phyloP scores from a whole-genome alignment of 176 grass and related monocot genomes.

The Carex littledalei region DNA sequence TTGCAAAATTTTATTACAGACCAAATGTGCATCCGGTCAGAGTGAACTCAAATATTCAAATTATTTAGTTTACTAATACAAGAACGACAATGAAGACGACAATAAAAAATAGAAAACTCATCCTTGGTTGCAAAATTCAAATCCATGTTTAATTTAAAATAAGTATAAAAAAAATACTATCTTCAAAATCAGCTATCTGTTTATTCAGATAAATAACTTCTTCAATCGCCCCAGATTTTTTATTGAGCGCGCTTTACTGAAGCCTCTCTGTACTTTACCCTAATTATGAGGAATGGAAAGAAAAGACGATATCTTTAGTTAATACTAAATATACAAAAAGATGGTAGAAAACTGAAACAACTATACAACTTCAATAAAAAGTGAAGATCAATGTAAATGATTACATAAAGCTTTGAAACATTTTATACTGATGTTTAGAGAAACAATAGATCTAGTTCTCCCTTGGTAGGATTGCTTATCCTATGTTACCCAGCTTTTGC shows the following conservation, averaged over 20 bases:
- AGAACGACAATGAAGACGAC: background rate
- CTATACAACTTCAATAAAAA: background rate
- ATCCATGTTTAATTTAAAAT: background rate
- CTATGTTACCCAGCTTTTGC: background rate
- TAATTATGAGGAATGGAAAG: background rate
- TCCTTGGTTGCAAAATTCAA: background rate
- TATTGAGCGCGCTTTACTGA: background rate
- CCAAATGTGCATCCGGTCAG: background rate
- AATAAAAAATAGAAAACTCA: background rate
- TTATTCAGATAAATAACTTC: background rate
- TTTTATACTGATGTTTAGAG: background rate
- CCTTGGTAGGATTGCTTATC: background rate
- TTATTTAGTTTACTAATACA: background rate
- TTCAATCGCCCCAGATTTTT: background rate
- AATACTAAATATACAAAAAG: background rate
- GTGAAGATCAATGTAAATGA: background rate
- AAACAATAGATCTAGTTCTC: background rate
- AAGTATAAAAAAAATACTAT: background rate
- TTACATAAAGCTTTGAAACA: too few relatives aligned
- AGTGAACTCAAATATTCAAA: background rate
- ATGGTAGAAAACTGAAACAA: constrained; percentile 4
- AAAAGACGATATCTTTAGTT: background rate
- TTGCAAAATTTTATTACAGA: constrained; percentile 3
- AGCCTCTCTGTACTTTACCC: background rate
- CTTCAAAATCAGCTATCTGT: background rate